Evolutionary conservation across 2,329 filamentous ascomycete genomes (phyloP).

Genomic region (Aspergillus persii): DNA sequence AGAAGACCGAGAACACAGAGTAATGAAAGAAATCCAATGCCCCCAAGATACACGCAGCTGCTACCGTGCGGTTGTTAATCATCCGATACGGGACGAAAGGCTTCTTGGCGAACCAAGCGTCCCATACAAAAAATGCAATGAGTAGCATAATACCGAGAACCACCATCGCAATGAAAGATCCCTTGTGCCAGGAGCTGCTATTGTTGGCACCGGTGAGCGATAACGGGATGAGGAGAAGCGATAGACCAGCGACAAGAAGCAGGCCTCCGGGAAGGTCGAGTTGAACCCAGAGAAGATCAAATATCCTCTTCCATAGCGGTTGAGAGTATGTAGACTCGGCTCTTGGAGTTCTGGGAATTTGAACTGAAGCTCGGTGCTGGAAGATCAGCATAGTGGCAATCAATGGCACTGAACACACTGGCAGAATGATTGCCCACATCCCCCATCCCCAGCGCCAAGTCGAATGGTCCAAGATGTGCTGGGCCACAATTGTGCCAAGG

Average conservation of each 20-base stretch:
- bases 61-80: constrained; percentile 38
- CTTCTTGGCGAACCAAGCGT: constrained; percentile 36
- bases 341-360: background rate
- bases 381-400: constrained; percentile 34
- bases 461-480: constrained; percentile 35
- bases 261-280: constrained; percentile 37
- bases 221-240: constrained; percentile 36
- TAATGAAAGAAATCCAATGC: constrained; percentile 38
- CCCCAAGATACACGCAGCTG: constrained; percentile 38
- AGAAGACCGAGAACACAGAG: constrained; percentile 41
- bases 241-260: constrained; percentile 34
- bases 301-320: constrained; percentile 19
- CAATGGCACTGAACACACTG: constrained; percentile 32
- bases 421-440: constrained; percentile 43
- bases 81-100: constrained; percentile 42
- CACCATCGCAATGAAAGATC: constrained; percentile 38
- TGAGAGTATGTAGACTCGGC: constrained; percentile 2
- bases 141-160: constrained; percentile 30
- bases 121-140: constrained; percentile 35
- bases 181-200: constrained; percentile 22
- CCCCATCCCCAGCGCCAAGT: constrained; percentile 46
- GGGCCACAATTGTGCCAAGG: constrained; percentile 50
- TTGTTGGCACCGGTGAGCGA: constrained; percentile 40
- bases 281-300: constrained; percentile 19
- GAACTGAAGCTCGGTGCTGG: constrained; percentile 23